Evolutionary conservation across 441 rosid genomes (phyloP).

Genomic region (Arabidopsis lyrata): DNA sequence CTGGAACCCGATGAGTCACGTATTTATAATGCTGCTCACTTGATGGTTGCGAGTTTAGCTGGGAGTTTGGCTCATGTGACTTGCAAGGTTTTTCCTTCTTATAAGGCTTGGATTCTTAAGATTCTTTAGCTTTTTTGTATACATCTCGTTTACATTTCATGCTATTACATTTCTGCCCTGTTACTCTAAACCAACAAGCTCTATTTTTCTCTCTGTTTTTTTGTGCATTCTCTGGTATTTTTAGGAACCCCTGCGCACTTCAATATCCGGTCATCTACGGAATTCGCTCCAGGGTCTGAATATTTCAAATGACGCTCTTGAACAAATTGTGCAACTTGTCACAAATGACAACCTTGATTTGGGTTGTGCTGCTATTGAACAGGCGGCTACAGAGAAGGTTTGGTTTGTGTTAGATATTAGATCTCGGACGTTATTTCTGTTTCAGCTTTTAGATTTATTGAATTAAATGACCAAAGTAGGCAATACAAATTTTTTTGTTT

Average conservation of each 20-base stretch:
- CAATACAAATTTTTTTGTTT: not conserved
- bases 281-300: constrained; percentile 76
- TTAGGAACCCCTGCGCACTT: constrained; percentile 94
- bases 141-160: not conserved
- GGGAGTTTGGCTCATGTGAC: constrained; percentile 99
- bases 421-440: constrained; percentile 1
- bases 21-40: constrained; percentile 92
- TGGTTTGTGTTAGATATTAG: constrained; percentile 52
- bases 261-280: constrained; percentile 90
- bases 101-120: constrained; percentile 24
- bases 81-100: constrained; percentile 80
- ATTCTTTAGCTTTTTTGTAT: constrained; percentile 21
- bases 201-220: constrained; percentile 21
- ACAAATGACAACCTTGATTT: constrained; percentile 99
- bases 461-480: not conserved
- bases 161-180: constrained; percentile 23
- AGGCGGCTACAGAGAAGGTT: constrained; percentile 99
- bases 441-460: not conserved
- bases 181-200: constrained; percentile 20
- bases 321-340: constrained; percentile 95
- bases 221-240: constrained; percentile 36
- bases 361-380: constrained; percentile 98
- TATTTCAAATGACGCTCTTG: constrained; percentile 71
- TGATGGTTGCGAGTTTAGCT: constrained; percentile 99
- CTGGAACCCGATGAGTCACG: constrained; percentile 94